These are phyloP conservation scores for Suhomyces sp. DNA, from an alignment of 805 yeast species.

Conservation along the genomic window DNA sequence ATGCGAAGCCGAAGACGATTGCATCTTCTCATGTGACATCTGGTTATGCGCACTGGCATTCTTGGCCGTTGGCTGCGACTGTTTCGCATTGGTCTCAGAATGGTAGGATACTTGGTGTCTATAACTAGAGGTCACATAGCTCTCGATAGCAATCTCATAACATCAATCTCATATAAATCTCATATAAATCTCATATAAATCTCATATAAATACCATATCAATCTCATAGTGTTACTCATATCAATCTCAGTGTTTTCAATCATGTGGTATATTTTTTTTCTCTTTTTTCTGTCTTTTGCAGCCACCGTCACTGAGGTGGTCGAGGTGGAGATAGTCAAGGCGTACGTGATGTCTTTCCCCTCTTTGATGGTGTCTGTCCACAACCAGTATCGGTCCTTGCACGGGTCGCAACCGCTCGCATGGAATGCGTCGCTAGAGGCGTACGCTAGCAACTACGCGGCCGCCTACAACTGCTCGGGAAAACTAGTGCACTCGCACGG, in stretches of 20 bases:
- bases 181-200: too few species aligned
- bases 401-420: slow-evolving; percentile 23
- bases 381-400: slow-evolving; percentile 29
- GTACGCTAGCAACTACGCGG: slow-evolving; percentile 32
- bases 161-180: too few species aligned
- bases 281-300: not conserved
- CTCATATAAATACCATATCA: too few species aligned
- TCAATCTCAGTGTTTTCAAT: too few species aligned
- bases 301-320: slow-evolving; percentile 4
- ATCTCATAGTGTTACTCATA: too few species aligned
- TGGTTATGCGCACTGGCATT: not conserved
- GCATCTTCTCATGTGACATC: not conserved
- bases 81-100: not conserved
- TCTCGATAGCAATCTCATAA: too few species aligned
- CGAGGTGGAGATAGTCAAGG: slow-evolving; percentile 2
- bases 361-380: slow-evolving; percentile 22
- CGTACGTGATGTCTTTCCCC: slow-evolving; percentile 13
- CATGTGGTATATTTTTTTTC: too few species aligned
- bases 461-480: slow-evolving; percentile 34
- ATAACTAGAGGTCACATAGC: too few species aligned
- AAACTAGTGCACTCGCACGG: slow-evolving; percentile 34
- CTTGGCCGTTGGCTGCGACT: not conserved
- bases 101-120: not conserved
- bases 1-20: not conserved
- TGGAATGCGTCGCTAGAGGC: slow-evolving; percentile 32